Conservation (phyloP, 768 basidiomycete species). For the Galerina sulciceps region DNA sequence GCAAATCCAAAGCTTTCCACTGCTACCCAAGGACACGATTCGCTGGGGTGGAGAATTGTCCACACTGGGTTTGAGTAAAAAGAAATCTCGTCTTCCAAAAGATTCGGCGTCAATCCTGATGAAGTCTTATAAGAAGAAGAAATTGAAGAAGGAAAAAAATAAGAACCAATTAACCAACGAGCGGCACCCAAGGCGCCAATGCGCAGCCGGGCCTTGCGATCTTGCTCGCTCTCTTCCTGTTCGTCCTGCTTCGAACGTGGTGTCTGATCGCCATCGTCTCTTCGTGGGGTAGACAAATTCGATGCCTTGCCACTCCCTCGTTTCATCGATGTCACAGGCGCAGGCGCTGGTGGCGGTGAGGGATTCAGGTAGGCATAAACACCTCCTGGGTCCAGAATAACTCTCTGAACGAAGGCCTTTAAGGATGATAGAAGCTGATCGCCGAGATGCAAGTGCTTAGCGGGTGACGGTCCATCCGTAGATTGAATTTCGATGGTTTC, state of each 20-base stretch:
- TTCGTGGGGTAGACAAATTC: constrained; percentile 22
- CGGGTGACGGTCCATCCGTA: neutral
- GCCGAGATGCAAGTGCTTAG: constrained; percentile 34
- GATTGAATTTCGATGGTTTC: constrained; percentile 27
- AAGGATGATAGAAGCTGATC: constrained; percentile 38
- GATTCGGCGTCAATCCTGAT: constrained; percentile 21
- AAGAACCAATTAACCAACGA: constrained; percentile 63
- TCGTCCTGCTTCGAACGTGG: constrained; percentile 54
- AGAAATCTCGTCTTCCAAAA: constrained; percentile 35
- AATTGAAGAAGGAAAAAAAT: neutral
- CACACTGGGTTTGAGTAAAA: constrained; percentile 62
- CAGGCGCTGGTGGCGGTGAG: constrained; percentile 39
- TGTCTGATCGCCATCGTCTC: constrained; percentile 38
- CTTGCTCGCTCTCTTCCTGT: constrained; percentile 70
- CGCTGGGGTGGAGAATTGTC: constrained; percentile 56
- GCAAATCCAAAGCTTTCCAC: constrained; percentile 57
- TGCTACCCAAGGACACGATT: constrained; percentile 44
- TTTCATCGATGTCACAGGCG: constrained; percentile 32
- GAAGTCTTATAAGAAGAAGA: neutral
- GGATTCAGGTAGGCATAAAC: constrained; percentile 71
- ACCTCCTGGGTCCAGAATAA: constrained; percentile 63
- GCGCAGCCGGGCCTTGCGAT: constrained; percentile 71
- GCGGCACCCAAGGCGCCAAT: constrained; percentile 70
- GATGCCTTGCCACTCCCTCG: constrained; percentile 30
- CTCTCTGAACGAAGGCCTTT: constrained; percentile 54